phyloP scores from a whole-genome alignment of 352 stramenopile species.

The Phytophthora brassicae region DNA sequence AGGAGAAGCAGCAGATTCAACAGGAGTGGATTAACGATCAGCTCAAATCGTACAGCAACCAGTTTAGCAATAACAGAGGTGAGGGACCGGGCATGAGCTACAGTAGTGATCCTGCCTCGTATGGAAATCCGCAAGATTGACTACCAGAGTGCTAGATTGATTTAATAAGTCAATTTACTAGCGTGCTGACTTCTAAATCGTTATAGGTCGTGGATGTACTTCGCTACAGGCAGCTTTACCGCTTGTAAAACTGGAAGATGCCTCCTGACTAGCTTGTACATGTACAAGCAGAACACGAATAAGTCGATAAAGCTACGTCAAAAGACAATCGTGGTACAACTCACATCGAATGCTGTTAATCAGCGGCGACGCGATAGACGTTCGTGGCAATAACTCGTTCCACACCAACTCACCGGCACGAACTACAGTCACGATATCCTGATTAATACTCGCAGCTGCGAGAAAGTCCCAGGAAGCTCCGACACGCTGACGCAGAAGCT shows the following conservation, averaged over 20 bases:
- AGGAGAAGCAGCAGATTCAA: slow-evolving; percentile 62
- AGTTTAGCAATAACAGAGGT: slow-evolving; percentile 16
- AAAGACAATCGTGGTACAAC: background rate
- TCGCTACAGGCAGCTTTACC: slow-evolving; percentile 1
- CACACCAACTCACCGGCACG: slow-evolving; percentile 14
- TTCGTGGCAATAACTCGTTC: slow-evolving; percentile 20
- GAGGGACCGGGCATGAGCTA: background rate
- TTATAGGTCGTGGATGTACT: slow-evolving; percentile 19
- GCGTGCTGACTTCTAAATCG: background rate
- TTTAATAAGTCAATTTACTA: slow-evolving; percentile 5
- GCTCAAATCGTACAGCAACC: slow-evolving; percentile 32
- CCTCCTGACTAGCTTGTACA: background rate
- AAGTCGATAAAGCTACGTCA: background rate
- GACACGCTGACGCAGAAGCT: slow-evolving; percentile 22
- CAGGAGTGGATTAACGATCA: slow-evolving; percentile 61
- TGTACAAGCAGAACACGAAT: background rate
- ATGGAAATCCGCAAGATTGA: slow-evolving; percentile 19
- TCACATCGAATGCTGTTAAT: slow-evolving; percentile 26
- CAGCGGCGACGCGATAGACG: slow-evolving; percentile 2
- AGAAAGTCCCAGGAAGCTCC: slow-evolving; percentile 25
- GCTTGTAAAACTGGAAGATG: slow-evolving; percentile 1
- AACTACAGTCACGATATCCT: slow-evolving; percentile 15
- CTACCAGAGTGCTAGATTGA: background rate
- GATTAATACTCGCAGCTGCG: slow-evolving; percentile 10
- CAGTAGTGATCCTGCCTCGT: slow-evolving; percentile 12